Evolutionary conservation across 805 yeast genomes (phyloP).

Genomic region (Kazachstania bromeliacearum): DNA sequence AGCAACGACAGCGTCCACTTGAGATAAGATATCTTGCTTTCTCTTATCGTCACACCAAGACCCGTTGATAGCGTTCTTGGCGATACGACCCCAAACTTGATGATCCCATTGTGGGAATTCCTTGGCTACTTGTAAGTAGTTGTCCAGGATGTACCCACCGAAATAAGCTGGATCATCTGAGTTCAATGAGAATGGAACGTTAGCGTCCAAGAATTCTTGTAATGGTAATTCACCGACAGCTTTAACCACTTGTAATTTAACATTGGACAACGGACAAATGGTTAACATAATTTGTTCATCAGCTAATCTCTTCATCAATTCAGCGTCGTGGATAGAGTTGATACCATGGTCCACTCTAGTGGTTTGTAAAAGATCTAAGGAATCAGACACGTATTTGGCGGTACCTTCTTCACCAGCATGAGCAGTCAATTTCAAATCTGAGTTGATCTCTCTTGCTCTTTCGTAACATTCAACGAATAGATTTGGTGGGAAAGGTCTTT

Average conservation of each 20-base stretch:
- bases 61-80: conserved; percentile 57
- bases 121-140: conserved; percentile 56
- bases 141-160: conserved; percentile 76
- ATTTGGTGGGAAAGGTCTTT: conserved; percentile 68
- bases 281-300: conserved; percentile 48
- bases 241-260: conserved; percentile 63
- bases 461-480: conserved; percentile 56
- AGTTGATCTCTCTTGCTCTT: conserved; percentile 37
- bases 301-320: conserved; percentile 49
- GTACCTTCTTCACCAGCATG: conserved; percentile 91
- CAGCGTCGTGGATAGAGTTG: conserved; percentile 47
- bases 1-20: conserved; percentile 34
- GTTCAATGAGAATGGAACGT: conserved; percentile 66
- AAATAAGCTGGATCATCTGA: conserved; percentile 78
- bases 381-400: conserved; percentile 49
- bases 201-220: conserved; percentile 45
- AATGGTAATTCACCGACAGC: conserved; percentile 63
- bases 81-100: conserved; percentile 54
- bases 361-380: conserved; percentile 51
- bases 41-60: conserved; percentile 66
- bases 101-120: conserved; percentile 50
- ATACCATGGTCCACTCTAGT: conserved; percentile 78
- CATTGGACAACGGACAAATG: conserved; percentile 71
- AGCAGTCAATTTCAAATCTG: conserved; percentile 59
- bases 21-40: conserved; percentile 35